Percentiles rank a stretch among this genome's conserved stretches.
Conservation (phyloP, 352 stramenopile species). For the Pythium chondricola region DNA sequence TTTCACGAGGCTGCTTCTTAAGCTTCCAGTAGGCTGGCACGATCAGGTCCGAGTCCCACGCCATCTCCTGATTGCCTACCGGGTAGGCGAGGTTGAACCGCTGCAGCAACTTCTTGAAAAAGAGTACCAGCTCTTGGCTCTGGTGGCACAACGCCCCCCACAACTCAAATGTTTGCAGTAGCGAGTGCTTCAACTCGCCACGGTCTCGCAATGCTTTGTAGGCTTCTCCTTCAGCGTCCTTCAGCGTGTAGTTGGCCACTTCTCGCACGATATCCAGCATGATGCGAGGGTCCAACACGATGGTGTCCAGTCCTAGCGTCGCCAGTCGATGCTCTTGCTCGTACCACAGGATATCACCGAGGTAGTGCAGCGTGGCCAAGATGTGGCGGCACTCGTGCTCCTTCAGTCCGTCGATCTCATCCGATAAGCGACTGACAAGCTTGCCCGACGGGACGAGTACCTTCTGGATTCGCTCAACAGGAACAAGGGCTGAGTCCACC, state of each 20-base stretch:
- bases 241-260: neutral
- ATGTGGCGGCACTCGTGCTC: neutral
- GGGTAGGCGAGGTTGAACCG: neutral
- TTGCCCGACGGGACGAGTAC: neutral
- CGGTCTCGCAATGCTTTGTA: neutral
- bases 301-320: neutral
- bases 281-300: slow-evolving; percentile 10
- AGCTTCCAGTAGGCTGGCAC: neutral
- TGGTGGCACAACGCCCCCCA: slow-evolving; percentile 1
- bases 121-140: neutral
- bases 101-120: slow-evolving; percentile 10
- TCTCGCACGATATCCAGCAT: slow-evolving; percentile 15
- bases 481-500: neutral
- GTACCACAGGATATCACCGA: slow-evolving; percentile 7
- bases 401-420: neutral
- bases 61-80: neutral
- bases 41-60: neutral
- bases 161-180: neutral
- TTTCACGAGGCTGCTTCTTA: neutral
- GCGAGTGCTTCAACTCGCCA: neutral
- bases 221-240: neutral
- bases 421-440: neutral
- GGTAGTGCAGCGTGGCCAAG: neutral
- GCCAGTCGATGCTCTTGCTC: neutral
- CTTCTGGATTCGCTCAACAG: neutral